Evolutionary conservation across 2,329 filamentous ascomycete genomes (phyloP), one percentile per base, ranked within the genome.

Genomic region (Fusarium concolor): DNA sequence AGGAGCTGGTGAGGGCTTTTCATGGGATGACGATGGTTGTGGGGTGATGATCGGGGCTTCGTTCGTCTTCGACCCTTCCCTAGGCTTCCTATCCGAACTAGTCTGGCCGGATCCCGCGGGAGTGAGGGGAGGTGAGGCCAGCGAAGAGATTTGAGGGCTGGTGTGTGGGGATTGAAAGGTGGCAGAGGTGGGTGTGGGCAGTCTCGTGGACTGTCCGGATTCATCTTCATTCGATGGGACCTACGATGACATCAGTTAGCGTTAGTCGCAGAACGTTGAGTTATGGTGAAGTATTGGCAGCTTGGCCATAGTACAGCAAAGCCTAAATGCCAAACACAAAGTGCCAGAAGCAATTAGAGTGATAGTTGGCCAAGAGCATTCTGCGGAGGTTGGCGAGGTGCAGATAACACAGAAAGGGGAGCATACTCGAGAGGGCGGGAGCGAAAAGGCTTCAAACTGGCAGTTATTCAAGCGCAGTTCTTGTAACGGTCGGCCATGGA

Each of bases 51-150:
- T 84, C 22, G 80, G 78, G 10, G 77, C 74, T 33, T 80, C 79
- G 59, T 71, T 67, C 62, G 83, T 79, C 39, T 83, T 78, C 41
- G 77, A 74, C 28, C 76, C 80, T 62, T 74, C 78, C 71, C 69
- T 74, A 73, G 73, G 54, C 63, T 74, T 79, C 44, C 76, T 75
- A 18, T 74, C 70, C 5, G 71, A 67, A 37, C 68, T 76, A 43
- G 71, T 76, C 76, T 79, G 79, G 20, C 81, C 81, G 42, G 93
- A 95, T 51, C 90, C 94, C 55, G 93, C 90, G 18, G 95, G 95
- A 14, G 94, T 97, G 52, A 98, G 85, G 41, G 94, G 94, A 69
- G 95, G 95, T 12, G 94, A 97, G 71, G 95, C 92, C 81, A 96
- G 87, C 58, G 91, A 87, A 61, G 90, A 88, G 43, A 87, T 82